Conservation (phyloP, 169 alveolate species). For the Eimeria brunetti region DNA sequence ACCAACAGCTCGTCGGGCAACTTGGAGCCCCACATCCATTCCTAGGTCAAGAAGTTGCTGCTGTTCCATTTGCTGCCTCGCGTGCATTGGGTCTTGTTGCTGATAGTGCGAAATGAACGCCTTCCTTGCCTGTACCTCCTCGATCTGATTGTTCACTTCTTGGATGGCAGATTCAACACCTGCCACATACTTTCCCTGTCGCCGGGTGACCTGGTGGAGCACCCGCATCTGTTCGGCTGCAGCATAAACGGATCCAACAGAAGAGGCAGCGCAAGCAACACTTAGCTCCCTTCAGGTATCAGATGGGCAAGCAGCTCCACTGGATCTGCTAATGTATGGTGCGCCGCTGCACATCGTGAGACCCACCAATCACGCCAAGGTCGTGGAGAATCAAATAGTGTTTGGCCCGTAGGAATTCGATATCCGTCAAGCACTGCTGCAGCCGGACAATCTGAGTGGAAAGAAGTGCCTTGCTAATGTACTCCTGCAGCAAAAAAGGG, state of each 20-base stretch:
- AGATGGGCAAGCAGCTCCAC: not conserved
- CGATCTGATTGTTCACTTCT: slow-evolving; percentile 59
- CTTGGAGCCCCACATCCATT: slow-evolving; percentile 50
- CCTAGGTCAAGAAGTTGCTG: slow-evolving; percentile 55
- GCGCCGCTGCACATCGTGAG: not conserved
- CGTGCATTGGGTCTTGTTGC: slow-evolving; percentile 59
- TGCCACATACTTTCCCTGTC: slow-evolving; percentile 50
- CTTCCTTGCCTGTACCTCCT: slow-evolving; percentile 64
- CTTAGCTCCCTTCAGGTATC: not conserved
- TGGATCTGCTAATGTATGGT: not conserved
- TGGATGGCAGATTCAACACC: slow-evolving; percentile 70
- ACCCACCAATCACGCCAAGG: slow-evolving; percentile 66
- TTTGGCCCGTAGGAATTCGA: slow-evolving; percentile 53
- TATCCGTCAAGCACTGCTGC: slow-evolving; percentile 67
- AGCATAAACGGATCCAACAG: not conserved
- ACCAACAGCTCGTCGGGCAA: slow-evolving; percentile 54
- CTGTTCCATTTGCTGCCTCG: slow-evolving; percentile 56
- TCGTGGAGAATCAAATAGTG: slow-evolving; percentile 57
- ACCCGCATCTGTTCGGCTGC: slow-evolving; percentile 68
- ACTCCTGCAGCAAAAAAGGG: slow-evolving; percentile 12
- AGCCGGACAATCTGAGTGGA: slow-evolving; percentile 66
- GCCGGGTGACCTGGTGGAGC: slow-evolving; percentile 42
- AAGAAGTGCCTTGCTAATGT: slow-evolving; percentile 68
- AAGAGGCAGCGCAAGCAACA: not conserved
- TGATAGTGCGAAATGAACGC: slow-evolving; percentile 36